Conservation (phyloP, 1,284 basidiomycete genomes). For the Rhodofomes roseus region DNA sequence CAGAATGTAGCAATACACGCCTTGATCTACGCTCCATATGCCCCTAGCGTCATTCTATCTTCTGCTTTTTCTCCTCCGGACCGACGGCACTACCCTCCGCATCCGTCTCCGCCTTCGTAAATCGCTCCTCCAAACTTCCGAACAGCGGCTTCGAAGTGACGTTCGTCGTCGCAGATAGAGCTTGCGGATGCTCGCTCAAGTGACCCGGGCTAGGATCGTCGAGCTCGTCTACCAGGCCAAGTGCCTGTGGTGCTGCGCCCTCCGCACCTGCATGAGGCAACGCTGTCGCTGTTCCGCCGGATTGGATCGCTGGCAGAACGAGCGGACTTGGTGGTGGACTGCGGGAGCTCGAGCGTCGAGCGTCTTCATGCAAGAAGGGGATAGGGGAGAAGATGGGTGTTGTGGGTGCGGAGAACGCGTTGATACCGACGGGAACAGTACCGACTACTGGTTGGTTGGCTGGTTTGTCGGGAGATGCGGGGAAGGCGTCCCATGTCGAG, state of each 20-base stretch:
- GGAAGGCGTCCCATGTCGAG: slow-evolving; percentile 72
- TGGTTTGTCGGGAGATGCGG: slow-evolving; percentile 43
- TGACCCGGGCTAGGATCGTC: slow-evolving; percentile 80
- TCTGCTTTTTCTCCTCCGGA: slow-evolving; percentile 12
- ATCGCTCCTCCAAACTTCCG: slow-evolving; percentile 59
- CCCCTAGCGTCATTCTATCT: slow-evolving; percentile 9
- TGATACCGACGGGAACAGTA: slow-evolving; percentile 34
- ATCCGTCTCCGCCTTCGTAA: slow-evolving; percentile 48
- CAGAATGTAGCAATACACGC: neutral
- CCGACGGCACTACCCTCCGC: slow-evolving; percentile 16
- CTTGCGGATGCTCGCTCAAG: slow-evolving; percentile 72
- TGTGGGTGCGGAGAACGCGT: slow-evolving; percentile 49
- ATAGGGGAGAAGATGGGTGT: slow-evolving; percentile 84
- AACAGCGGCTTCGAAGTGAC: slow-evolving; percentile 39
- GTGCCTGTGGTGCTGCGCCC: slow-evolving; percentile 40
- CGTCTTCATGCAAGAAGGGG: slow-evolving; percentile 77
- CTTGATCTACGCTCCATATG: slow-evolving; percentile 1
- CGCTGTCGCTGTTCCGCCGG: slow-evolving; percentile 15
- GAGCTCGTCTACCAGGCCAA: slow-evolving; percentile 79
- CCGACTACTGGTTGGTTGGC: slow-evolving; percentile 29
- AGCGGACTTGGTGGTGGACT: slow-evolving; percentile 76
- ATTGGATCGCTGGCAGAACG: slow-evolving; percentile 39
- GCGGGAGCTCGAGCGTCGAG: slow-evolving; percentile 66
- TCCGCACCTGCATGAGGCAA: slow-evolving; percentile 21
- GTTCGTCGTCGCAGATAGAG: slow-evolving; percentile 65